Conservation (phyloP, 1,284 basidiomycete genomes). For the Flammula alnicola region DNA sequence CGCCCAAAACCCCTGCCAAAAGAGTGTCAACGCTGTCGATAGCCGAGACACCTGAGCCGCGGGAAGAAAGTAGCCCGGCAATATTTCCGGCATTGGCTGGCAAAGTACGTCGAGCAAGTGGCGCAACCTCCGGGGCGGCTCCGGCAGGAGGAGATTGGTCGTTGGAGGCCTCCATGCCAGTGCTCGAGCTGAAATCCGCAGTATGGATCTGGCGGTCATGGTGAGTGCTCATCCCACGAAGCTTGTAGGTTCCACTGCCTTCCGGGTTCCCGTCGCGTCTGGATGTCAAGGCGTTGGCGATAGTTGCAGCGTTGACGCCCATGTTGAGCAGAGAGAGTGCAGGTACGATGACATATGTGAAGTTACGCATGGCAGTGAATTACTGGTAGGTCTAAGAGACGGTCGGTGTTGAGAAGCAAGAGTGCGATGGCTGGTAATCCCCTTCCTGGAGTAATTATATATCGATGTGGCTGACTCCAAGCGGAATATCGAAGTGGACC, state of each 20-base stretch:
- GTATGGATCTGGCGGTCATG: slow-evolving; percentile 27
- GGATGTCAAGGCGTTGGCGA: slow-evolving; percentile 15
- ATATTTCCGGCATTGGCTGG: too few relatives aligned
- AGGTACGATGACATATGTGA: slow-evolving; percentile 22
- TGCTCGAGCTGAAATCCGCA: slow-evolving; percentile 27
- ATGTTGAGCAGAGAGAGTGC: slow-evolving; percentile 25
- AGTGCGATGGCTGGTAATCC: too few relatives aligned
- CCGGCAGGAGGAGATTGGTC: neutral
- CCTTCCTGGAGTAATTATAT: too few relatives aligned
- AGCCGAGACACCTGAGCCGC: too few relatives aligned
- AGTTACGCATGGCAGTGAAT: slow-evolving; percentile 25
- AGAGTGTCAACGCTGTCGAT: too few relatives aligned
- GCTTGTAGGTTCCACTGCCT: slow-evolving; percentile 1
- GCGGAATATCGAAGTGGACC: too few relatives aligned
- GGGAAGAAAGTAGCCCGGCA: too few relatives aligned
- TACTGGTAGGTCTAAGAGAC: too few relatives aligned
- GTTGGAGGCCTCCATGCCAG: neutral
- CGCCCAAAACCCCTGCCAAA: too few relatives aligned
- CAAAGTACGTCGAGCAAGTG: too few relatives aligned
- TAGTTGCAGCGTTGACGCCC: slow-evolving; percentile 24
- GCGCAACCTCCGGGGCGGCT: neutral
- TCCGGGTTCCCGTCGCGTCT: slow-evolving; percentile 2
- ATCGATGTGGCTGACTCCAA: too few relatives aligned
- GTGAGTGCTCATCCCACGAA: neutral
- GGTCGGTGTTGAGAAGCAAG: neutral